Conservation (phyloP, 2,329 filamentous ascomycete species). For the Seiridium unicorne region DNA sequence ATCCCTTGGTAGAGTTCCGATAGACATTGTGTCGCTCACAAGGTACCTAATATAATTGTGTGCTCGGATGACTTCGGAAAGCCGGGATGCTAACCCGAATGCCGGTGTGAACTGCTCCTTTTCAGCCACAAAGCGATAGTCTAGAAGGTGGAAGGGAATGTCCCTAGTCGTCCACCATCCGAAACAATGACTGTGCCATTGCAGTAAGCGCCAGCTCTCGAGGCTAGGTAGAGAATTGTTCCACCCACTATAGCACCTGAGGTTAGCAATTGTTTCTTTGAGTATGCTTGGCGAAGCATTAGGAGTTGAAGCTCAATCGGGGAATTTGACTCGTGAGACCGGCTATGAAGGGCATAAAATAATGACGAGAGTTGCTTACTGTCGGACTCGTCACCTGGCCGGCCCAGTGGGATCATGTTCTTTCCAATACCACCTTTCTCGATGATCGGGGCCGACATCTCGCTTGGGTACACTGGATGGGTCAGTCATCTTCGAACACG, state of each 20-base stretch:
- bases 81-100: no score
- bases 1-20: neutral
- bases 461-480: constrained; percentile 53
- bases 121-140: neutral
- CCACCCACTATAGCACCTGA: constrained; percentile 44
- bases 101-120: no score
- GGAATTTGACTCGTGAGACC: no score
- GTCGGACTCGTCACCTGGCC: constrained; percentile 60
- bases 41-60: no score
- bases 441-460: constrained; percentile 55
- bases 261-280: no score
- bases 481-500: neutral
- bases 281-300: no score
- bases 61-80: no score
- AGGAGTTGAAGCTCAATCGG: no score
- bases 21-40: neutral
- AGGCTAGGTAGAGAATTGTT: constrained; percentile 63
- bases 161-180: constrained; percentile 61
- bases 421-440: constrained; percentile 35
- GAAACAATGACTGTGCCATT: constrained; percentile 63
- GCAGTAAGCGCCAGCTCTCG: constrained; percentile 62
- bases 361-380: constrained; percentile 17
- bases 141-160: constrained; percentile 54
- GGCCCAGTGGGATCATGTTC: constrained; percentile 52
- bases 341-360: no score